Evolutionary conservation across 2,329 filamentous ascomycete genomes (phyloP).

Genomic region (Trichoderma brevicompactum): DNA sequence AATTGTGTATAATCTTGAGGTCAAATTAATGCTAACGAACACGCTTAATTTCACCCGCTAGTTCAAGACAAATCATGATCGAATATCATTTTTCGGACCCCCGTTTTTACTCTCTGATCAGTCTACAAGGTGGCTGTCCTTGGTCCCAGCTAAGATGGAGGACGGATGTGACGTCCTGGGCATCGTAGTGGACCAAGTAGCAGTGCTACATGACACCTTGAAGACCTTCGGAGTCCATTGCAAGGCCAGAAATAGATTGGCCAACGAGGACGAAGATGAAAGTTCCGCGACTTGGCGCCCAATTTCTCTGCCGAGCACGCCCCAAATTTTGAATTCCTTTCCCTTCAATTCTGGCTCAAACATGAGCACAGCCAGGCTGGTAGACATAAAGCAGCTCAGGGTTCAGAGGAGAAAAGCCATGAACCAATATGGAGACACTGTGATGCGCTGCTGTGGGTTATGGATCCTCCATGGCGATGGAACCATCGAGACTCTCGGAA

Average conservation of each 20-base stretch:
- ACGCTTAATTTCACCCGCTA: not conserved
- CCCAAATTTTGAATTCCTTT: not conserved
- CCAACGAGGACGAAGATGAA: not conserved
- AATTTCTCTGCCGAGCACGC: not conserved
- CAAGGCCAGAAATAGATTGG: not conserved
- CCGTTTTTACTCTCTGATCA: not conserved
- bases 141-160: not conserved
- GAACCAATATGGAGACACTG: too few species aligned
- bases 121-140: not conserved
- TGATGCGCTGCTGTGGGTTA: not conserved
- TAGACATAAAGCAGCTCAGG: not conserved
- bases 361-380: not conserved
- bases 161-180: not conserved
- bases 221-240: constrained; percentile 6
- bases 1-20: not conserved
- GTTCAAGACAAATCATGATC: not conserved
- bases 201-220: not conserved
- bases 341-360: not conserved
- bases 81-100: not conserved
- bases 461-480: not conserved
- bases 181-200: not conserved
- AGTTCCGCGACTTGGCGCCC: not conserved
- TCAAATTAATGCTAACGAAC: not conserved
- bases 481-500: not conserved
- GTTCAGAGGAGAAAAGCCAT: not conserved